Evolutionary conservation across 148 eudicot genomes (phyloP).

Genomic region (Linanthus parryae): DNA sequence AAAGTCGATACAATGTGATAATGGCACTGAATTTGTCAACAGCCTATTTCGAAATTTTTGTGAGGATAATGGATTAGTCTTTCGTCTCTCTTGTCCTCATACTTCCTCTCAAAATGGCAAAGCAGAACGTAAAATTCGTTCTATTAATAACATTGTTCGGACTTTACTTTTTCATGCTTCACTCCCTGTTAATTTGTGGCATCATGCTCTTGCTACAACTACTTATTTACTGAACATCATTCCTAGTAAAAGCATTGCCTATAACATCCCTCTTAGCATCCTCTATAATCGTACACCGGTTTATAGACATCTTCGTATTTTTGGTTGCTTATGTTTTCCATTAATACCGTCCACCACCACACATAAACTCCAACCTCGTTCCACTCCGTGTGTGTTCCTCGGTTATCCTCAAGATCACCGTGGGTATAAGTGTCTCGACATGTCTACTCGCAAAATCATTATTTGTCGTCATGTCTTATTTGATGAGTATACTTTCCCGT

Average conservation of each 20-base stretch:
- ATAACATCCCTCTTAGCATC: neutral
- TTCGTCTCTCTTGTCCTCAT: too few species aligned
- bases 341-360: conserved; percentile 1
- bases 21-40: too few species aligned
- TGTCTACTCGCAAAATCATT: conserved; percentile 2
- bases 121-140: conserved; percentile 5
- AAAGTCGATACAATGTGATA: neutral
- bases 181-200: neutral
- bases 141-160: neutral
- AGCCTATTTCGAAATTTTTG: neutral
- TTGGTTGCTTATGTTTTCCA: conserved; percentile 1
- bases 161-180: conserved; percentile 2
- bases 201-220: neutral
- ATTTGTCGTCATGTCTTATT: conserved; percentile 5
- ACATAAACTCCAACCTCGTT: neutral
- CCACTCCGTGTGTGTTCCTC: conserved; percentile 2
- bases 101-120: too few species aligned
- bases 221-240: neutral
- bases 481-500: conserved; percentile 1
- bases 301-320: conserved; percentile 3
- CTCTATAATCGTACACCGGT: neutral
- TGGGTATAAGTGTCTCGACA: neutral
- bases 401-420: conserved; percentile 1
- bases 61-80: conserved; percentile 1
- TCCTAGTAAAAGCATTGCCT: neutral